Evolutionary conservation across 1,284 basidiomycete genomes (phyloP).

Genomic region (Pisolithus thermaeus): DNA sequence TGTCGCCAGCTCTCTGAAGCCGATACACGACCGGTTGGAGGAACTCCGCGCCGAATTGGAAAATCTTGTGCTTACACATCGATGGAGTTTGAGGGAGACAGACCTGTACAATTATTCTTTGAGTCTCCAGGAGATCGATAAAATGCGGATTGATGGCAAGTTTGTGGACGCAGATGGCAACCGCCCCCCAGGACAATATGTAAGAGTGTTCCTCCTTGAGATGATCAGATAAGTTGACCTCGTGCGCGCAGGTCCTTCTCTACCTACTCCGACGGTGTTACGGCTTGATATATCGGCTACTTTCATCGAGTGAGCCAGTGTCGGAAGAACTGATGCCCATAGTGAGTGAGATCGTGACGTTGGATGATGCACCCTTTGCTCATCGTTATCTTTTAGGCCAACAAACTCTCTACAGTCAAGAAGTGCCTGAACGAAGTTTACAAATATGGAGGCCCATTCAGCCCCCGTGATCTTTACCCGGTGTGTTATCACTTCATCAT

Average conservation of each 20-base stretch:
- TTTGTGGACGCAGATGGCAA: constrained; percentile 95
- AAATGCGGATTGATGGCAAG: constrained; percentile 94
- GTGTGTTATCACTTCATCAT: constrained; percentile 38
- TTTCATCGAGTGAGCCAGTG: constrained; percentile 98
- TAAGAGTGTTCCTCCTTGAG: constrained; percentile 29
- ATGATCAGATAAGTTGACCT: not conserved
- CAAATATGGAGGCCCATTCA: constrained; percentile 95
- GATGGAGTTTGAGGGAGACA: constrained; percentile 96
- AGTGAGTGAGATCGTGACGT: constrained; percentile 42
- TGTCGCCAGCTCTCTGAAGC: constrained; percentile 82
- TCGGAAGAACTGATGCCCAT: constrained; percentile 97
- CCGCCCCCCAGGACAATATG: constrained; percentile 87
- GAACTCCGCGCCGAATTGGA: constrained; percentile 87
- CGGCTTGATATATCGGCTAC: constrained; percentile 89
- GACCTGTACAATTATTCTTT: constrained; percentile 94
- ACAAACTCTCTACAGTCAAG: constrained; percentile 90
- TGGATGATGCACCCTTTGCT: not conserved
- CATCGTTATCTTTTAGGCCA: constrained; percentile 51
- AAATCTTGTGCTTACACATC: constrained; percentile 87
- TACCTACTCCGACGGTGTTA: constrained; percentile 94
- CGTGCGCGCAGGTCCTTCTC: constrained; percentile 65
- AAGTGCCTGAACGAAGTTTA: constrained; percentile 97
- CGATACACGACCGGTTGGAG: constrained; percentile 89
- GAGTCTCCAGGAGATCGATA: constrained; percentile 94
- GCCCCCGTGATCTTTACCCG: constrained; percentile 93